Evolutionary conservation across 495 filamentous ascomycete genomes (phyloP), one percentile per base, ranked within the genome.

Genomic region (Chaetomium fimeti): DNA sequence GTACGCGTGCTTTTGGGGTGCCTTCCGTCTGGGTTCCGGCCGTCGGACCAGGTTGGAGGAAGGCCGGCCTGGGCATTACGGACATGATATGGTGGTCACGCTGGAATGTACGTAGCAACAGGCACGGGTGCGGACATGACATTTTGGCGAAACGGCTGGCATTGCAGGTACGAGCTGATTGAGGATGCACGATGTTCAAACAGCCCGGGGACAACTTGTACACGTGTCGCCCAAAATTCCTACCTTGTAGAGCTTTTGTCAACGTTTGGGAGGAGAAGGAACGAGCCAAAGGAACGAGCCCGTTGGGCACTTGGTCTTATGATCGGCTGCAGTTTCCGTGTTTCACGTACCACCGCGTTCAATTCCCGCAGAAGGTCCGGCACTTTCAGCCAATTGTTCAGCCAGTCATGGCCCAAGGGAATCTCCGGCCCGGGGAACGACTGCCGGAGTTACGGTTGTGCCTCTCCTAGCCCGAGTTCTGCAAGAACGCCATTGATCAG

Each of bases 21-120:
- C 48, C 52, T 24, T 62, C 28, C 51, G 62, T 55, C 42, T 63
- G 7, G 27, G 55, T 62, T 36, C 57, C 66, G 66, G 62, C 67
- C 71, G 63, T 72, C 77, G 77, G 77, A 81, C 77, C 71, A 71
- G 68, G 76, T 78, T 81, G 78, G 78, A 81, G 78, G 74, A 68
- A 79, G 71, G 73, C 78, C 78, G 78, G 77, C 66, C 62, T 61
- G 59, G 25, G 65, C 60, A 40, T 45, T 55, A 64, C 76, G 76
- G 76, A 78, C 74, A 72, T 72, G 70, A 36, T 36, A 36, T 36
- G 32, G 32, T 36, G 32, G 32, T 18, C 51, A 18, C 40, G 15
- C 13, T 43, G 15, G 13, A 43, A 53, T 12, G 25, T 12, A 24
- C 1, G 6, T 2, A n/a, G 18, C 15, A 15, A 20, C 20, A 24